Evolutionary conservation across 495 filamentous ascomycete genomes (phyloP).

Genomic region (Physcia stellaris): DNA sequence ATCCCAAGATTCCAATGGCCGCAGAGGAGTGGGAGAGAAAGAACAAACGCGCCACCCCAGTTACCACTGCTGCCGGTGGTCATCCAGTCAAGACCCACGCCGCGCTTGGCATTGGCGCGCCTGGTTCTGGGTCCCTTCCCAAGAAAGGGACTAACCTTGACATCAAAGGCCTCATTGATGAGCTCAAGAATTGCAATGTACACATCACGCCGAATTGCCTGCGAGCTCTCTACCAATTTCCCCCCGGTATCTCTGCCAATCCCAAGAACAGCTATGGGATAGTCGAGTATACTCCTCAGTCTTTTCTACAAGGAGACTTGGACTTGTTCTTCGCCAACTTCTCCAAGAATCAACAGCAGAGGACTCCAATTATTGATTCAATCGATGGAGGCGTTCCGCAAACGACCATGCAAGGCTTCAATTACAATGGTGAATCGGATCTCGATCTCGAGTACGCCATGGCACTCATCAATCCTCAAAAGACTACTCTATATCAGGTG

Average conservation of each 20-base stretch:
- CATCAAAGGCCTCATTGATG: constrained; percentile 14
- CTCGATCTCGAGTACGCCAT: constrained; percentile 39
- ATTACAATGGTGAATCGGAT: constrained; percentile 32
- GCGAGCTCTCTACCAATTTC: constrained; percentile 39
- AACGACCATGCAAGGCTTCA: constrained; percentile 11
- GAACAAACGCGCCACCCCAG: constrained; percentile 2
- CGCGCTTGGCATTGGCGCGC: constrained; percentile 10
- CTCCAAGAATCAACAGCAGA: constrained; percentile 28
- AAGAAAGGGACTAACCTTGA: constrained; percentile 19
- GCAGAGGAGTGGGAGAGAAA: neutral
- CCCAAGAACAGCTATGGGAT: constrained; percentile 35
- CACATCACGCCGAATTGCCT: constrained; percentile 41
- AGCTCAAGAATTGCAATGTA: constrained; percentile 24
- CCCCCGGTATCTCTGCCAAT: constrained; percentile 22
- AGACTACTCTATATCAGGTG: constrained; percentile 41
- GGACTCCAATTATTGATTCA: constrained; percentile 25
- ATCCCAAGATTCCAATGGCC: constrained; percentile 15
- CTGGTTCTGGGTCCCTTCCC: constrained; percentile 14
- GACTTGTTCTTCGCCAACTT: constrained; percentile 44
- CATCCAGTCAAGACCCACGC: constrained; percentile 18
- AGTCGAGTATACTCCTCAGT: constrained; percentile 27
- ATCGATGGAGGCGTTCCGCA: constrained; percentile 33
- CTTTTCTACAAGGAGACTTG: constrained; percentile 41
- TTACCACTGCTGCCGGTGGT: constrained; percentile 12
- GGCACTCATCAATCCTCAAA: constrained; percentile 43